Evolutionary conservation across 1,139 yeast genomes (phyloP), one percentile per base, ranked within the genome.

Genomic region (Yamadazyma jaroonii): DNA sequence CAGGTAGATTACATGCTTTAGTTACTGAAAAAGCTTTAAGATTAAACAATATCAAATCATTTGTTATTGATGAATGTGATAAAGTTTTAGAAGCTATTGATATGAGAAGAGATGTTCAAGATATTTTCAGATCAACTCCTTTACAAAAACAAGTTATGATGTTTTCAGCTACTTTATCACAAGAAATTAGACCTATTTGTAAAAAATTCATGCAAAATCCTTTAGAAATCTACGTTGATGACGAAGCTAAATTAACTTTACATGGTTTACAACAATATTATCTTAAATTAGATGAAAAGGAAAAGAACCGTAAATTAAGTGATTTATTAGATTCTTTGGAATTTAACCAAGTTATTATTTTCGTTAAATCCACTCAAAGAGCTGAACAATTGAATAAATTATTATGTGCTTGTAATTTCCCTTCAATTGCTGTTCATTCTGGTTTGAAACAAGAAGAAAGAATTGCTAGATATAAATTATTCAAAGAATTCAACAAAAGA

Each of bases 111-210:
- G 98, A 92, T 59, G 97, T 92, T 42, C 98, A 92, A 73, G 97
- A 90, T 62, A 87, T 92, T 50, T 92, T 92, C 82, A 84, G 97
- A 65, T 87, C 88, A 45, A 92, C 98, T 39, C 98, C 98, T 48
- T 95, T 87, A 68, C 96, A 92, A 64, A 92, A 92, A 72, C 98
- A 92, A 74, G 98, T 92, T 43, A 90, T 92, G 97, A 92, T 92
- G 97, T 92, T 92, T 67, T 86, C 96, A 42, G 98, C 98, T 50
- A 92, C 98, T 41, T 77, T 92, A 55, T 82, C 96, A 34, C 87
- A 80, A 62, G 98, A 92, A 59, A 89, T 92, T 57, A 87, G 96
- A 67, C 97, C 97, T 44, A 82, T 92, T 46, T 92, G 97, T 76
- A 90, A 90, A 73, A 89, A 92, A 72, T 92, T 92, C 71, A 87